Evolutionary conservation across 148 eudicot genomes (phyloP), one percentile per base, ranked within the genome.

Genomic region (Dysphania ambrosioides): DNA sequence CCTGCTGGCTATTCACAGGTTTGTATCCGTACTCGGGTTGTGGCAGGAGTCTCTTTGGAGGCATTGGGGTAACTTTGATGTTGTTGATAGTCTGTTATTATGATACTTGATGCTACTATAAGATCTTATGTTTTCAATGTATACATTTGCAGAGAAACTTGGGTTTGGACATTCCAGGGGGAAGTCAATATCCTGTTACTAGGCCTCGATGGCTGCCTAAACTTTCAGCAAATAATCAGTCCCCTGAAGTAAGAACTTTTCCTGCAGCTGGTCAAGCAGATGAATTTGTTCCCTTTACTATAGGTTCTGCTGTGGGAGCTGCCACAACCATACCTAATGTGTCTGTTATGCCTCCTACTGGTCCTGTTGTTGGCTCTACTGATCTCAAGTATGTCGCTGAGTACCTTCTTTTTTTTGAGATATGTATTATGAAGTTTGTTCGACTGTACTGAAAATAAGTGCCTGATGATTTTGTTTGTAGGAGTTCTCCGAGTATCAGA

Each of bases 341-440:
- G 53, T 55, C 83, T n/a, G 55, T 18, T 34, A 56, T 62, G 56
- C 73, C 78, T 19, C 31, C 71, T 10, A 77, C 38, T 60, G 61
- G 81, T 57, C 81, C 58, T 53, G 58, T 89, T 68, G 91, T 89
- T 57, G 97, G 91, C 47, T 83, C 93, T 44, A 91, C 97, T 55
- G 88, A 87, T 61, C 84, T 91, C 27, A 85, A 89, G 96, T 91
- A 81, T 34, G 77, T n/a, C n/a, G n/a, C n/a, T n/a, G n/a, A n/a
- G n/a, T n/a, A n/a, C n/a, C n/a, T n/a, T n/a, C n/a, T n/a, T n/a
- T n/a, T n/a, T n/a, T n/a, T n/a, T n/a, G n/a, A n/a, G n/a, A n/a
- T n/a, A n/a, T n/a, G n/a, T n/a, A n/a, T 44, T 62, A 8, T 9
- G 7, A 5, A 51, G 23, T 41, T 68, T 15, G 19, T 18, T 23